Evolutionary conservation across 1,284 basidiomycete genomes (phyloP), one percentile per base, ranked within the genome.

Genomic region (Austropuccinia psidii): DNA sequence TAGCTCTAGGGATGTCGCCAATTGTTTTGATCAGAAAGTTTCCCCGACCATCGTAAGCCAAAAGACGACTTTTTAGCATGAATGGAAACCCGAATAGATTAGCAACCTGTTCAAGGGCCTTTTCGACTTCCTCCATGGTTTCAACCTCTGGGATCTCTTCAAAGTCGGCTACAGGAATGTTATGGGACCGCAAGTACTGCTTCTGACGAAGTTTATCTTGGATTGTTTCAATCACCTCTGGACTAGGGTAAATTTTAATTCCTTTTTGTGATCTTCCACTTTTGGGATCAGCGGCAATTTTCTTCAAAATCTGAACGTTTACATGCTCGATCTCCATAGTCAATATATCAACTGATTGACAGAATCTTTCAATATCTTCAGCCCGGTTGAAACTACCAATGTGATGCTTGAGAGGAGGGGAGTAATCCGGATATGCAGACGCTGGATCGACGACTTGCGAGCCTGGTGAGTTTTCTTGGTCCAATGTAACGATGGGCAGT

Each of bases 271-370:
- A 76, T 31, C 78, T 66, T 13, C 78, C 78, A 17, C 76, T 75
- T 8, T 64, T 52, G 4, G 68, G 45, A 11, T 83, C 80, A 31
- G 81, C 78, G 77, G 87, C 84, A 7, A 92, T 84, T 50, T 87
- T 84, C 73, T 88, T 87, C 7, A 98, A 84, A 0, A 92, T 87
- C 29, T 83, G 83, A 6, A 86, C 91, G 78, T 96, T 88, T 73
- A 99, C 93, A 79, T 99, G 95, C 83, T 99, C 95, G 60, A 98
- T 98, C 83, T 99, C 95, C 67, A 96, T 89, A 0, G 96, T 98
- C 69, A 98, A 83, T 47, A 98, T 84, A 79, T 98, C 91, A 45
- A 91, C 93, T 79, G 88, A 87, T 24, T 81, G 77, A 0, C 93
- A 92, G 21, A 99, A 86, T 77, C 90, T 85, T 55, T 84, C 84